These are phyloP conservation scores for Citrus australasica DNA, from an alignment of 345 rosid species.

Conservation along the genomic window DNA sequence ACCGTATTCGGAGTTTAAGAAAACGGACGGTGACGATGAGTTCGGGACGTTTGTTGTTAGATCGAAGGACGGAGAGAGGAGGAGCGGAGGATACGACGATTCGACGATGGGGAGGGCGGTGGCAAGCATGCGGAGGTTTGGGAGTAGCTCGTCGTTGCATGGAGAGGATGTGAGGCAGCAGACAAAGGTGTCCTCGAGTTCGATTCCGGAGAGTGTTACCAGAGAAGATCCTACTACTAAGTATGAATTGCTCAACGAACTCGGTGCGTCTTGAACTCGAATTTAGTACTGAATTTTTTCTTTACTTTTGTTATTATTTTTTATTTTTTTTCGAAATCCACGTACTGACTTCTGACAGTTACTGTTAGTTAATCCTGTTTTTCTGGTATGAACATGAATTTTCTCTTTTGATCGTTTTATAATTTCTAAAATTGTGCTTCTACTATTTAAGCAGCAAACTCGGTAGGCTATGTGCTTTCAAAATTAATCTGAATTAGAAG, in stretches of 20 bases:
- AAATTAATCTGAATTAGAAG: too few relatives aligned
- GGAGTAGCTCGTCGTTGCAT: slow-evolving; percentile 28
- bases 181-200: slow-evolving; percentile 72
- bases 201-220: slow-evolving; percentile 81
- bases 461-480: background rate
- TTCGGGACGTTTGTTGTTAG: slow-evolving; percentile 89
- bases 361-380: background rate
- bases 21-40: slow-evolving; percentile 36
- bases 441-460: background rate
- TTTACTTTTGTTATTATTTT: too few relatives aligned
- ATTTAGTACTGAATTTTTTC: background rate
- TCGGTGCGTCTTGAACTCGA: slow-evolving; percentile 50
- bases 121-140: slow-evolving; percentile 21
- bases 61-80: slow-evolving; percentile 49
- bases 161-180: slow-evolving; percentile 41
- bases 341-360: background rate
- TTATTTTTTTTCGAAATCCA: too few relatives aligned
- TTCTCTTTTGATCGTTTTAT: background rate
- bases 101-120: slow-evolving; percentile 66
- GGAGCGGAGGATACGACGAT: slow-evolving; percentile 48
- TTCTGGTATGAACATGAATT: background rate
- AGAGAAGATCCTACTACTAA: slow-evolving; percentile 90
- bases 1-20: slow-evolving; percentile 7
- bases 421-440: background rate
- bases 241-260: slow-evolving; percentile 93